Base-by-base conservation (phyloP, 345 rosid genomes). In the Fremontodendron californicum region DNA sequence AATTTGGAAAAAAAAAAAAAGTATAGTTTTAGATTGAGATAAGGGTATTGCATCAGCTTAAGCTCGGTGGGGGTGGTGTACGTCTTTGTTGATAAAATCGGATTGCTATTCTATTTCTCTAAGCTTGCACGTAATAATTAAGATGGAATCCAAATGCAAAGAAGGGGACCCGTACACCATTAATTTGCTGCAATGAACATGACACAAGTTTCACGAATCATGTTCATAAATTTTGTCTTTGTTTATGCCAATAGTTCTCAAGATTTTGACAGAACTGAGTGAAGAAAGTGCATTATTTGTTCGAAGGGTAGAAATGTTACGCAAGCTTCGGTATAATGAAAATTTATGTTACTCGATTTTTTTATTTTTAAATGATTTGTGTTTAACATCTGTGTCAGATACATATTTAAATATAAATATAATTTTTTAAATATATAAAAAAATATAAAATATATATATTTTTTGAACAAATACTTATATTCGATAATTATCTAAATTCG, bases 11-110 rank as follows among this genome's bases (percentile, higher is more conserved):
- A 4, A 3, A 29, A 18, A 27, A 16, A 2, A 31, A 33, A 12
- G 19, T 2, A 8, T 27, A 9, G 5, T 62, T 9, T 69, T 51
- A 35, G n/a, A n/a, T n/a, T 5, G 75, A 33, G 75, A 71, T 71
- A 71, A 71, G 75, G 45, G 75, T 52, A 16, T 71, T 51, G 46
- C 75, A 71, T 71, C 75, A 71, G 62, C 75, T n/a, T 5, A 51
- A 35, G 62, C 46, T 33, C 8, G 27, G 74, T 49, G 61, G 75
- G 15, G 1, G 0, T 0, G 5, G 2, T 0, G 54, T 15, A n/a
- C 1, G 21, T 31, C 10, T 62, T 31, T 12, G n/a, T 13, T 15
- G 67, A 62, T 62, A 16, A 31, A 31, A 31, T 15, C 4, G 2
- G 10, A 62, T 33, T n/a, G n/a, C n/a, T n/a, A n/a, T n/a, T n/a